Evolutionary conservation across 306 rosid genomes (phyloP).

Genomic region (Prunus kanzakura): DNA sequence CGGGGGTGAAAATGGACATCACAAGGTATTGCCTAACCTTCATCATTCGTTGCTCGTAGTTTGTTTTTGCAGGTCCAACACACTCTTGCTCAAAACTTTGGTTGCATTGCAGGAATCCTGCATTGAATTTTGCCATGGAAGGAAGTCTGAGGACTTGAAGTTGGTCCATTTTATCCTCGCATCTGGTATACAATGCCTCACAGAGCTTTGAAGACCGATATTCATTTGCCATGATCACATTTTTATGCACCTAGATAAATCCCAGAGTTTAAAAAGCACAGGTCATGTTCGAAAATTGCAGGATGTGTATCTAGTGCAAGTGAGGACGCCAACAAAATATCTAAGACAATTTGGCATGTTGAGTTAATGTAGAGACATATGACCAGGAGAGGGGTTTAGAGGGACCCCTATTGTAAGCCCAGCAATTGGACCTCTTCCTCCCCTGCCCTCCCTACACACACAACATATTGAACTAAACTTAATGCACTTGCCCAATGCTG

Average conservation of each 20-base stretch:
- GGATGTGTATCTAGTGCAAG: neutral
- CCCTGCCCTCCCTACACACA: too few species aligned
- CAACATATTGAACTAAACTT: too few species aligned
- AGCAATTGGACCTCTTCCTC: too few species aligned
- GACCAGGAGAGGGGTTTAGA: neutral
- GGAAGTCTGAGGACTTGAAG: conserved; percentile 94
- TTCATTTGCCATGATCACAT: conserved; percentile 58
- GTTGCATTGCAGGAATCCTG: conserved; percentile 83
- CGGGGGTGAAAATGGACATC: neutral
- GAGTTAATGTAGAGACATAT: neutral
- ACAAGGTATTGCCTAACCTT: conserved; percentile 47
- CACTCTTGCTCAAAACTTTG: conserved; percentile 70
- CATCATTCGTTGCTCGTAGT: conserved; percentile 73
- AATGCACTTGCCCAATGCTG: too few species aligned
- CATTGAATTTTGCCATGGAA: conserved; percentile 92
- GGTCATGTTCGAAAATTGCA: neutral
- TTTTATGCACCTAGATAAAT: conserved; percentile 54
- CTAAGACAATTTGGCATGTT: neutral
- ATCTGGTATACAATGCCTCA: conserved; percentile 68
- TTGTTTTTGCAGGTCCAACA: conserved; percentile 82
- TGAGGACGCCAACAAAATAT: neutral
- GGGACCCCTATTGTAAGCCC: too few species aligned
- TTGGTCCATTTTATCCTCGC: conserved; percentile 92
- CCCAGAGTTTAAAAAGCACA: conserved; percentile 14
- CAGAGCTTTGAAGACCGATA: conserved; percentile 87